phyloP scores from a whole-genome alignment of 805 yeast species.

The Cyberlindnera suaveolens region DNA sequence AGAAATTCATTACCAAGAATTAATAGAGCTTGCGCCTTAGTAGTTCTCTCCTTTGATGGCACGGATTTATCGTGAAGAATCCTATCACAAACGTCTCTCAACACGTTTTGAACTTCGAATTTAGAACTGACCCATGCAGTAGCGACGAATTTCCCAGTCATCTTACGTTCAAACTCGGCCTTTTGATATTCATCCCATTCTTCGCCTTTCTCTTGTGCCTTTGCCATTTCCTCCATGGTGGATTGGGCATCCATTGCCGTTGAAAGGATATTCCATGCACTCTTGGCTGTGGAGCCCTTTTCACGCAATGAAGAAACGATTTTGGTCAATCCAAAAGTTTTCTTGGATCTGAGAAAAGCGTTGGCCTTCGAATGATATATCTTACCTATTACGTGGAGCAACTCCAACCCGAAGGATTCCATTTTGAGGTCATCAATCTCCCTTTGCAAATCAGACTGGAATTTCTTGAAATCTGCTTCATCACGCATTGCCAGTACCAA shows the following conservation, averaged over 20 bases:
- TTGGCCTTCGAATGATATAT: constrained; percentile 72
- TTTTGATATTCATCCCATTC: constrained; percentile 50
- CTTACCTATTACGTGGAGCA: constrained; percentile 76
- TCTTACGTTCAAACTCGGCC: constrained; percentile 72
- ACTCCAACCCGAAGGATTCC: constrained; percentile 92
- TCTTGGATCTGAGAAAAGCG: constrained; percentile 66
- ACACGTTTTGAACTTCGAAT: constrained; percentile 74
- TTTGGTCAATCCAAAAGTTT: constrained; percentile 82
- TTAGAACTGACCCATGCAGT: constrained; percentile 95
- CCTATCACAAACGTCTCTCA: constrained; percentile 75
- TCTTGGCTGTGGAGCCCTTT: constrained; percentile 76
- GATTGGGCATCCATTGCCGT: constrained; percentile 86
- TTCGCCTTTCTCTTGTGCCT: constrained; percentile 55
- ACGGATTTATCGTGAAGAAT: constrained; percentile 66
- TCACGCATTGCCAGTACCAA: constrained; percentile 40
- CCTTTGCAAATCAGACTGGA: constrained; percentile 41
- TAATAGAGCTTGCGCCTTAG: constrained; percentile 74
- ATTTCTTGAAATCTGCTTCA: constrained; percentile 42
- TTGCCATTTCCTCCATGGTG: constrained; percentile 66
- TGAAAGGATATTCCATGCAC: constrained; percentile 75
- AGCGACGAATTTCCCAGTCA: constrained; percentile 85
- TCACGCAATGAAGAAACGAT: constrained; percentile 76
- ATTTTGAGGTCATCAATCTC: constrained; percentile 80
- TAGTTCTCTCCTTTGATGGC: constrained; percentile 52
- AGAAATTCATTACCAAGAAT: constrained; percentile 67